A percentile compares a stretch with the other conserved stretches of the same genome.
Evolutionary conservation across 495 filamentous ascomycete genomes (phyloP).

Genomic region (Pyronema omphalodes): DNA sequence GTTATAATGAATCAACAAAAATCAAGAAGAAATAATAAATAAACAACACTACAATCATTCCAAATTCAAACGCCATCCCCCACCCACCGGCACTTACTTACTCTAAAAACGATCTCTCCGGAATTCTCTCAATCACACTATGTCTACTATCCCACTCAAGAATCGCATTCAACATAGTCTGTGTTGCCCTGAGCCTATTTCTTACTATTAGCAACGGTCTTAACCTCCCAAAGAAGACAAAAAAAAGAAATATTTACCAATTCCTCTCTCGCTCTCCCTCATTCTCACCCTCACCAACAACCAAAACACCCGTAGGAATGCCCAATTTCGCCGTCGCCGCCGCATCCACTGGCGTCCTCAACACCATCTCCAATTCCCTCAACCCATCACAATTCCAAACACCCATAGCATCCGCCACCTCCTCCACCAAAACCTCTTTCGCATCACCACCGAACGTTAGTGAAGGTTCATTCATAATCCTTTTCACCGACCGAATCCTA

Average conservation of each 20-base stretch:
- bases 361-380: too few species aligned
- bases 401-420: background rate
- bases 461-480: background rate
- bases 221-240: background rate
- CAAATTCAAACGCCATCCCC: too few species aligned
- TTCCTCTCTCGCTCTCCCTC: background rate
- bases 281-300: background rate
- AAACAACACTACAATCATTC: too few species aligned
- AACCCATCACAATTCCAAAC: too few species aligned
- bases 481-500: background rate
- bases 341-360: background rate
- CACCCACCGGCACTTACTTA: background rate
- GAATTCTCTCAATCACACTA: background rate
- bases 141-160: background rate
- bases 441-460: background rate
- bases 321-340: background rate
- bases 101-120: background rate
- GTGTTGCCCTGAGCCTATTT: background rate
- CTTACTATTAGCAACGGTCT: background rate
- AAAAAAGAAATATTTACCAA: background rate
- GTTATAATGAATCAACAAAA: too few species aligned
- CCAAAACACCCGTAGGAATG: background rate
- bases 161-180: background rate
- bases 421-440: background rate
- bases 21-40: too few species aligned